Conservation (phyloP, 805 yeast species). For the Metschnikowia gelsemii region DNA sequence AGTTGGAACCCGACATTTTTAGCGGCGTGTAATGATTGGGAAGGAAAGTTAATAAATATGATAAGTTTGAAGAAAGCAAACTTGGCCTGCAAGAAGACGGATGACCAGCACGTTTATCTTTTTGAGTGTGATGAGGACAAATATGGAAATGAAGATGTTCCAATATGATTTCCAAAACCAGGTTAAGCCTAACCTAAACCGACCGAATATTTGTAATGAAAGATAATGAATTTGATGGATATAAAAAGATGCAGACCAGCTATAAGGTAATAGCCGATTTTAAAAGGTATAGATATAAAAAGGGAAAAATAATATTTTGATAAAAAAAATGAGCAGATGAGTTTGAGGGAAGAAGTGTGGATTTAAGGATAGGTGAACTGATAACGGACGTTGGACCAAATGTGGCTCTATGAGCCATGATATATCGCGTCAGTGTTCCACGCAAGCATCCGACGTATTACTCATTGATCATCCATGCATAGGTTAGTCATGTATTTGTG, state of each 20-base stretch:
- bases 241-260: slow-evolving; percentile 2
- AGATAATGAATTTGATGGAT: slow-evolving; percentile 4
- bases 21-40: neutral
- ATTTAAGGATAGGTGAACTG: slow-evolving; percentile 1
- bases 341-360: neutral
- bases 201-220: slow-evolving; percentile 9
- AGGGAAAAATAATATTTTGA: neutral
- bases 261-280: neutral
- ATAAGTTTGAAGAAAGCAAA: neutral
- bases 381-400: neutral
- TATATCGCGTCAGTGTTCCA: slow-evolving; percentile 6
- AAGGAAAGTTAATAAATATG: slow-evolving; percentile 3
- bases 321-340: neutral
- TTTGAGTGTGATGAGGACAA: slow-evolving; percentile 6
- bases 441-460: slow-evolving; percentile 5
- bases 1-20: slow-evolving; percentile 10
- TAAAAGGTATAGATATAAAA: no score
- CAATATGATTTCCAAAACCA: slow-evolving; percentile 2
- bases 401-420: slow-evolving; percentile 11
- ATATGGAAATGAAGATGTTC: slow-evolving; percentile 2
- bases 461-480: slow-evolving; percentile 8
- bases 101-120: slow-evolving; percentile 12
- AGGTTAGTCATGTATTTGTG: slow-evolving; percentile 10
- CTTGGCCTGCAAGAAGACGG: slow-evolving; percentile 11
- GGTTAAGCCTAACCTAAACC: slow-evolving; percentile 13